phyloP scores from a whole-genome alignment of 2,329 filamentous ascomycete genomes.

The Aspergillus glaucus region DNA sequence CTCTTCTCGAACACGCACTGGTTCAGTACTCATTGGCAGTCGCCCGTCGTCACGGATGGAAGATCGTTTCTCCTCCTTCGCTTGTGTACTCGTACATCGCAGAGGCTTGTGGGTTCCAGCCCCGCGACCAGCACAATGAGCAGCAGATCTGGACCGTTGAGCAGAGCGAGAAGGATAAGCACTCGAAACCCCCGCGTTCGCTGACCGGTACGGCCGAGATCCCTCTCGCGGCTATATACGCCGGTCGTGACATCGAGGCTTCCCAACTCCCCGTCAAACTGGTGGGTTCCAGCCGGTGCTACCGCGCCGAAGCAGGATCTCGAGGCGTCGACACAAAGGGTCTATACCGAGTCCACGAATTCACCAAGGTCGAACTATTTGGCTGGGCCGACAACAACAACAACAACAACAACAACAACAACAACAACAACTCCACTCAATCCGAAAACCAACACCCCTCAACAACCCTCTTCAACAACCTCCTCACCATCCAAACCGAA shows the following conservation, averaged over 20 bases:
- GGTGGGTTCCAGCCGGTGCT: constrained; percentile 85
- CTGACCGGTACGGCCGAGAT: constrained; percentile 92
- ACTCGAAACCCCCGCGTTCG: constrained; percentile 59
- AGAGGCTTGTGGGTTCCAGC: constrained; percentile 87
- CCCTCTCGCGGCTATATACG: constrained; percentile 84
- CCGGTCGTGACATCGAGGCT: constrained; percentile 61
- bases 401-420: constrained; percentile 45
- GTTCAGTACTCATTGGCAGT: constrained; percentile 76
- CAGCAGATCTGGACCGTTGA: constrained; percentile 83
- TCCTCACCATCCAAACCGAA: constrained; percentile 78
- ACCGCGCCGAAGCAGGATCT: constrained; percentile 88
- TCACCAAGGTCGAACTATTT: constrained; percentile 97
- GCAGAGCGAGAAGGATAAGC: constrained; percentile 57
- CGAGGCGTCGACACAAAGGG: constrained; percentile 88
- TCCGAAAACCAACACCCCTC: constrained; percentile 13
- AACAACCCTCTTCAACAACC: constrained; percentile 65
- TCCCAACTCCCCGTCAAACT: constrained; percentile 66
- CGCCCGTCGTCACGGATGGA: constrained; percentile 70
- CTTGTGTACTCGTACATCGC: constrained; percentile 91
- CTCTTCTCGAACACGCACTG: constrained; percentile 89
- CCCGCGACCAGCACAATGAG: constrained; percentile 81
- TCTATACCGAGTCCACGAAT: constrained; percentile 94
- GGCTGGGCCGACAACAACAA: constrained; percentile 69
- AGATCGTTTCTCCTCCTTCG: constrained; percentile 73
- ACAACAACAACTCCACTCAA: constrained; percentile 42